Conservation (phyloP, 306 rosid genomes). For the Canavalia gladiata region DNA sequence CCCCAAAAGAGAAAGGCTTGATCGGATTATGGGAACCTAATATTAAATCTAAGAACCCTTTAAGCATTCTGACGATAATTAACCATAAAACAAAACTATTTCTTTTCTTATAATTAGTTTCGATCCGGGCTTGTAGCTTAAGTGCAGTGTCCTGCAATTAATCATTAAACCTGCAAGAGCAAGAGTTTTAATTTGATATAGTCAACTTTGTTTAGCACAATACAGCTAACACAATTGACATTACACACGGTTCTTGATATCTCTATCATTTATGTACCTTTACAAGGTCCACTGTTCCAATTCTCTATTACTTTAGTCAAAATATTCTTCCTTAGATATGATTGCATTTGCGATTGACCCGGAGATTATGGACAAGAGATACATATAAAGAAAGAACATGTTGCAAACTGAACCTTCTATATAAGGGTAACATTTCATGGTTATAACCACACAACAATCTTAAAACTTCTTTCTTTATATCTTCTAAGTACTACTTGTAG, state of each 20-base stretch:
- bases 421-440: slow-evolving; percentile 16
- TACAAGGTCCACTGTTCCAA: not conserved
- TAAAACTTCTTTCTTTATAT: not conserved
- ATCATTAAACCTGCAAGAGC: not conserved
- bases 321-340: slow-evolving; percentile 22
- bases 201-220: slow-evolving; percentile 30
- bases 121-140: slow-evolving; percentile 28
- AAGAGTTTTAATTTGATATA: not conserved
- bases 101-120: not conserved
- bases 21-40: not conserved
- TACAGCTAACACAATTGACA: slow-evolving; percentile 44
- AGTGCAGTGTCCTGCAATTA: slow-evolving; percentile 37
- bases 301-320: slow-evolving; percentile 35
- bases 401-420: slow-evolving; percentile 45
- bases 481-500: too few relatives aligned
- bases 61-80: not conserved
- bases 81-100: slow-evolving; percentile 18
- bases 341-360: slow-evolving; percentile 45
- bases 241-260: slow-evolving; percentile 19
- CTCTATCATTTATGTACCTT: slow-evolving; percentile 10
- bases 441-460: slow-evolving; percentile 3
- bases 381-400: not conserved
- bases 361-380: slow-evolving; percentile 16
- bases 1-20: slow-evolving; percentile 27
- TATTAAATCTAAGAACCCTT: not conserved